Conservation (phyloP, 441 rosid species). For the Biscutella auriculata region DNA sequence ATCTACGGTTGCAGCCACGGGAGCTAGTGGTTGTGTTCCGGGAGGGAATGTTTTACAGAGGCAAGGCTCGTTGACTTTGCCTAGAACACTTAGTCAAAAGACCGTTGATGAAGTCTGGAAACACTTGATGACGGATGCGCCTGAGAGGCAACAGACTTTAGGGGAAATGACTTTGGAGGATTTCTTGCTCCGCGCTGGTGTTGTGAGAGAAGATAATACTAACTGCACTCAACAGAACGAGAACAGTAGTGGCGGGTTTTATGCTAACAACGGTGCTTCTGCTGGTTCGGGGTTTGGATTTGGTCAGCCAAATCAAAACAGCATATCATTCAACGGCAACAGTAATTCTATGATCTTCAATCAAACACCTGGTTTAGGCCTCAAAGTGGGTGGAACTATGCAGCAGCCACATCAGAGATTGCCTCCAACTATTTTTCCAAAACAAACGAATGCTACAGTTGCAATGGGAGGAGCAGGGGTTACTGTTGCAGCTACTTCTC, state of each 20-base stretch:
- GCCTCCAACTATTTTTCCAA: constrained; percentile 49
- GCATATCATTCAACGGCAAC: constrained; percentile 27
- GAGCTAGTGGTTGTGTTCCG: constrained; percentile 22
- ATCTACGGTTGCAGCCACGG: too few relatives aligned
- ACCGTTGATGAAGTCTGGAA: constrained; percentile 73
- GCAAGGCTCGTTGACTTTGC: constrained; percentile 62
- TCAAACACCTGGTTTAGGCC: constrained; percentile 37
- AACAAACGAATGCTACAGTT: too few relatives aligned
- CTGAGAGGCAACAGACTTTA: constrained; percentile 53
- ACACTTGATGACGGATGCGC: constrained; percentile 27
- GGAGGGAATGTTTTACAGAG: constrained; percentile 49
- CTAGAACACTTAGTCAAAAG: constrained; percentile 62
- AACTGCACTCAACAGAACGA: constrained; percentile 21
- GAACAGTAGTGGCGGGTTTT: constrained; percentile 25
- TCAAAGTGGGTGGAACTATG: constrained; percentile 33
- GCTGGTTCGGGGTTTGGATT: constrained; percentile 33
- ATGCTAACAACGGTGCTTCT: constrained; percentile 20
- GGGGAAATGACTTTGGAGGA: constrained; percentile 70
- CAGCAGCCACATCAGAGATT: constrained; percentile 27
- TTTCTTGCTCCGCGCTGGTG: constrained; percentile 49
- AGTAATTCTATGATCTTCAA: constrained; percentile 24
- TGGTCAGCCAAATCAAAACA: constrained; percentile 28
- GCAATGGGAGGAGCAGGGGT: constrained; percentile 20
- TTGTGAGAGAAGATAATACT: constrained; percentile 48
- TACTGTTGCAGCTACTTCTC: constrained; percentile 23